phyloP scores from a whole-genome alignment of 768 basidiomycete species.

The Lanmaoa rubissima region DNA sequence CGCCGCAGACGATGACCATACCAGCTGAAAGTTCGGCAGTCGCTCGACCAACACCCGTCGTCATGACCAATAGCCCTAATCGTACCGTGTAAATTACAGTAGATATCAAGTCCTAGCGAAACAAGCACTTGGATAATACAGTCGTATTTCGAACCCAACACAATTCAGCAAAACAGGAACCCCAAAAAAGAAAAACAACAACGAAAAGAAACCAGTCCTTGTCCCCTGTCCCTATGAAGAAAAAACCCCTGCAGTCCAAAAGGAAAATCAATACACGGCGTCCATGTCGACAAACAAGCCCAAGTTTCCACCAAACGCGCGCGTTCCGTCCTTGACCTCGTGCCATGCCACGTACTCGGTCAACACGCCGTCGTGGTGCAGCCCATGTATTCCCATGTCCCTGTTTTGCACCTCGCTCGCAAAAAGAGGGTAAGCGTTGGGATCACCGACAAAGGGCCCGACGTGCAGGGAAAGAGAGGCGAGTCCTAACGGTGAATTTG shows the following conservation, averaged over 20 bases:
- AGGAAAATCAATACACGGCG: background rate
- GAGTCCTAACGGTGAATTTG: background rate
- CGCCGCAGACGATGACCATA: too few species aligned
- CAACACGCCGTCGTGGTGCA: background rate
- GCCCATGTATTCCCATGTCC: background rate
- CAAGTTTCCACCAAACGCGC: background rate
- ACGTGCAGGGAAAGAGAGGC: background rate
- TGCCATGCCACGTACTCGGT: background rate
- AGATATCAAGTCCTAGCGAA: too few species aligned
- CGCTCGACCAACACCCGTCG: too few species aligned
- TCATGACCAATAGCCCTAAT: too few species aligned
- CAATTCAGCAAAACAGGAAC: background rate
- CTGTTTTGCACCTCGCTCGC: background rate
- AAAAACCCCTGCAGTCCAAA: too few species aligned
- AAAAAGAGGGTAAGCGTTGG: background rate
- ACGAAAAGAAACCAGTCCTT: too few species aligned
- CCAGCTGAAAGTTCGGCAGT: too few species aligned
- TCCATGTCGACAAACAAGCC: background rate
- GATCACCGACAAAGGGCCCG: background rate
- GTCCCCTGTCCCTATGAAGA: background rate
- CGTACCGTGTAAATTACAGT: too few species aligned
- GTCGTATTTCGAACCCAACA: background rate
- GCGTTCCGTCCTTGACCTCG: background rate
- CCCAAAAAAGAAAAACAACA: too few species aligned
- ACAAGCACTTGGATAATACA: background rate